Conservation (phyloP, 257 asterid species). For the Striga asiatica region DNA sequence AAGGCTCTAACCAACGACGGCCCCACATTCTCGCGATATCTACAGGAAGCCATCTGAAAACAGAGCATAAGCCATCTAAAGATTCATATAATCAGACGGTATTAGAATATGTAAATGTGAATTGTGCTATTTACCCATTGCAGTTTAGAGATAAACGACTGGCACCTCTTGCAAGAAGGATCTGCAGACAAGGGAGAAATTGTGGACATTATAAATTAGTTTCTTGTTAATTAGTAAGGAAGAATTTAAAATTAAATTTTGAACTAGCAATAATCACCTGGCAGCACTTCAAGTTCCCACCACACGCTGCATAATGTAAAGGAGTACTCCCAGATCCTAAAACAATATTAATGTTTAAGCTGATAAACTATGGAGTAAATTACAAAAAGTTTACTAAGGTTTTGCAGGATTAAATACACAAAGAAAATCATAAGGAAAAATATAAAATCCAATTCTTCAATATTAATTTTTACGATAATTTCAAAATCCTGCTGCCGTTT, state of each 20-base stretch:
- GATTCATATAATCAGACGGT: neutral
- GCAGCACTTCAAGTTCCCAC: too few relatives aligned
- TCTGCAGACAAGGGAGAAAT: constrained; percentile 32
- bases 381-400: too few relatives aligned
- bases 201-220: neutral
- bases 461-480: too few relatives aligned
- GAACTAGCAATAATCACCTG: constrained; percentile 40
- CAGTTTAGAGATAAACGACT: constrained; percentile 81
- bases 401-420: too few relatives aligned
- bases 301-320: too few relatives aligned
- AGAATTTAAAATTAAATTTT: neutral
- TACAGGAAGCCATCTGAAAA: constrained; percentile 79
- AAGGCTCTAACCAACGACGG: constrained; percentile 92
- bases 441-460: too few relatives aligned
- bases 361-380: too few relatives aligned
- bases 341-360: too few relatives aligned
- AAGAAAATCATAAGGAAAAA: too few relatives aligned
- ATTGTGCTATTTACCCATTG: constrained; percentile 87
- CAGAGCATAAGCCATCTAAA: constrained; percentile 10
- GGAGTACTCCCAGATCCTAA: too few relatives aligned
- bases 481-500: too few relatives aligned
- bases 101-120: neutral
- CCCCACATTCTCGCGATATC: constrained; percentile 98
- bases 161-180: constrained; percentile 86
- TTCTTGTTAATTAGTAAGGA: neutral